Evolutionary conservation across 2,329 filamentous ascomycete genomes (phyloP), one percentile per base, ranked within the genome.

Genomic region (Pezicula neosporulosa): DNA sequence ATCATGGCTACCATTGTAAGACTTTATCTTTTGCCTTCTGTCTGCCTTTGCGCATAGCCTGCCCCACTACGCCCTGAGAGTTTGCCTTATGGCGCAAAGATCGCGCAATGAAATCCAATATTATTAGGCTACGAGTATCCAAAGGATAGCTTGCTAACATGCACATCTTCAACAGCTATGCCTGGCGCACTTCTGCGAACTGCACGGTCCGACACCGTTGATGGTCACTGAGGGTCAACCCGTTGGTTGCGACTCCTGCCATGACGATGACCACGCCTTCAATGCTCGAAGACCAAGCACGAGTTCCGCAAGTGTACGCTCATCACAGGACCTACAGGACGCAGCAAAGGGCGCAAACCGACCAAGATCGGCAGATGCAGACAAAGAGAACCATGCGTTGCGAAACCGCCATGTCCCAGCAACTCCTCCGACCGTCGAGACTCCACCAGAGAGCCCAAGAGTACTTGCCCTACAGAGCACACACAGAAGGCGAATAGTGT

Each of bases 121-220:
- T 18, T 13, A 28, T 18, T 13, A 28, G 44, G 19, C 41, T 44
- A 48, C 47, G 24, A 24, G 24, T 24, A 24, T 46, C 27, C 19
- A 37, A 36, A 27, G 44, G 43, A 62, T 50, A 21, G 16, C 27
- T 42, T 46, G 35, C 42, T 35, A 18, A 21, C 33, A 15, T 50
- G 41, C 50, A 19, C 52, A 13, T 49, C 28, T 47, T 44, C 41
- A 48, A 45, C 78, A 87, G 83, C 72, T 87, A 65, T 86, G 82
- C 66, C 76, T 87, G 61, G 84, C 84, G 62, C 83, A 87, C 67
- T 87, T 86, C 65, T 87, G 84, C 75, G 84, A 87, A 67, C 75
- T 81, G 56, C 84, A 87, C 70, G 84, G 84, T 56, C 84, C 84
- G 45, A 87, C 83, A 44, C 83, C 83, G 46, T 68, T 87, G 52